Conservation (phyloP, 805 yeast genomes). For the Teunomyces aglyptinius region DNA sequence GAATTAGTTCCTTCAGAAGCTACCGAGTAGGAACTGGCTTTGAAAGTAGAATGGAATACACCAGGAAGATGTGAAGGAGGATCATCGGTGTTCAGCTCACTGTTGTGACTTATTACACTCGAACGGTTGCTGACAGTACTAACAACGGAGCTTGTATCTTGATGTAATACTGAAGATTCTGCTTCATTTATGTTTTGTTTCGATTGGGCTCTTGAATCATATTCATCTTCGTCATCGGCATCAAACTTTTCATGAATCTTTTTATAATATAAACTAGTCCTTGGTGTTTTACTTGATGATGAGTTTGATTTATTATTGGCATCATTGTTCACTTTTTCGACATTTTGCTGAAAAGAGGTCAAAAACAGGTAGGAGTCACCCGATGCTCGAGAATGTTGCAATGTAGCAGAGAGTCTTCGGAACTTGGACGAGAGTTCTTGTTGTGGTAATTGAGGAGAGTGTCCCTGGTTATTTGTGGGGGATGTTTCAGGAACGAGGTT, state of each 20-base stretch:
- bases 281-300: slow-evolving; percentile 7
- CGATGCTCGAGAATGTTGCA: slow-evolving; percentile 33
- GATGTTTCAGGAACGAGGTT: background rate
- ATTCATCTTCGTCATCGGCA: slow-evolving; percentile 6
- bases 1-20: background rate
- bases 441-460: slow-evolving; percentile 25
- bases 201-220: background rate
- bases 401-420: slow-evolving; percentile 35
- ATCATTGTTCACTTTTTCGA: slow-evolving; percentile 24
- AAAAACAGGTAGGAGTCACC: slow-evolving; percentile 42
- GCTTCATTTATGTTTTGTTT: slow-evolving; percentile 1
- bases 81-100: background rate
- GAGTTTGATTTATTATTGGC: slow-evolving; percentile 2
- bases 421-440: slow-evolving; percentile 35
- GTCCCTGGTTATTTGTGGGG: background rate
- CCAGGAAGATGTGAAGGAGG: background rate
- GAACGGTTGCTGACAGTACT: slow-evolving; percentile 27
- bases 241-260: slow-evolving; percentile 26
- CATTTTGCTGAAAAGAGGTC: slow-evolving; percentile 38
- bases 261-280: slow-evolving; percentile 32
- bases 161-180: background rate
- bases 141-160: slow-evolving; percentile 16
- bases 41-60: background rate
- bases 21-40: background rate
- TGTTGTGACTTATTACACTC: slow-evolving; percentile 18